Percentiles rank a stretch among this genome's conserved stretches.
Conservation (phyloP, 2,329 filamentous ascomycete species). For the Ustilaginoidea virens region DNA sequence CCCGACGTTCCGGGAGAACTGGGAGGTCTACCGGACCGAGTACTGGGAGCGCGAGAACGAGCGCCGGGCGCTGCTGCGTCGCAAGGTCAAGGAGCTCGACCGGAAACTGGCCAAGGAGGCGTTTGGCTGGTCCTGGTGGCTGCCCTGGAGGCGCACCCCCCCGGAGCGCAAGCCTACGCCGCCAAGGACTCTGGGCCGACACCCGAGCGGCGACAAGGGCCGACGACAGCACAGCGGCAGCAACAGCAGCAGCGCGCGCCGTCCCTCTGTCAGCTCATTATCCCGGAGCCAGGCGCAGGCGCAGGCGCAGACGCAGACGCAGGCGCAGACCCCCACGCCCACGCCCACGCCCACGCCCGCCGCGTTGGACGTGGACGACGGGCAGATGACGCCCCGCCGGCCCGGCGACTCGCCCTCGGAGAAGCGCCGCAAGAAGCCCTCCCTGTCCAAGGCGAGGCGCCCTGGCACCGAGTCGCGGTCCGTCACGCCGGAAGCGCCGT, state of each 20-base stretch:
- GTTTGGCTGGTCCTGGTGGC: slow-evolving; percentile 74
- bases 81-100: slow-evolving; percentile 54
- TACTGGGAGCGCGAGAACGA: slow-evolving; percentile 98
- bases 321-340: no score
- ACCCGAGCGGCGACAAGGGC: slow-evolving; percentile 23
- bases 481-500: slow-evolving; percentile 37
- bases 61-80: slow-evolving; percentile 56
- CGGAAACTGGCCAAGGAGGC: slow-evolving; percentile 50
- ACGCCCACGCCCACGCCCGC: no score
- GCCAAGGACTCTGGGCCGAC: slow-evolving; percentile 9
- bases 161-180: slow-evolving; percentile 9
- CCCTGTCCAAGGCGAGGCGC: slow-evolving; percentile 26
- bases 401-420: slow-evolving; percentile 35
- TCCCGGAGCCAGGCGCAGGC: slow-evolving; percentile 34
- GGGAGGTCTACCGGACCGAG: slow-evolving; percentile 85
- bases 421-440: slow-evolving; percentile 35
- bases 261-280: slow-evolving; percentile 32
- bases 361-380: slow-evolving; percentile 30
- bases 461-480: slow-evolving; percentile 33
- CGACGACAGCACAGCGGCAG: slow-evolving; percentile 22
- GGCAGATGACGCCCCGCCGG: slow-evolving; percentile 22
- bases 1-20: slow-evolving; percentile 86
- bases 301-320: no score
- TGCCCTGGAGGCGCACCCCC: slow-evolving; percentile 43
- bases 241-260: slow-evolving; percentile 33